Evolutionary conservation across 2,329 filamentous ascomycete species (phyloP).

Genomic region (Fusarium buxicola): DNA sequence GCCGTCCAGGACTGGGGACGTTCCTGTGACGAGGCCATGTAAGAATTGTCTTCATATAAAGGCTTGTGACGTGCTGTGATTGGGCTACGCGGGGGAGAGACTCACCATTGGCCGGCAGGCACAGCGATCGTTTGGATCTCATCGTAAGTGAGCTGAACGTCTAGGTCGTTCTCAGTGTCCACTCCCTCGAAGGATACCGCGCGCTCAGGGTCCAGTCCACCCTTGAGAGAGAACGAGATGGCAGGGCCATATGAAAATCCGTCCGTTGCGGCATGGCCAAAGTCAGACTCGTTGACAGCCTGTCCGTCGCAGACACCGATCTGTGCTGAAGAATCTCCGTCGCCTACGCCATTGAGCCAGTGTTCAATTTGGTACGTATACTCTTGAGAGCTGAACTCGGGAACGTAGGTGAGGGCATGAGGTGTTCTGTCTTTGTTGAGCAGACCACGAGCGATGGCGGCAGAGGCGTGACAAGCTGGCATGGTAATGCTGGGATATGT

Average conservation of each 20-base stretch:
- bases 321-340: conserved; percentile 21
- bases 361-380: conserved; percentile 30
- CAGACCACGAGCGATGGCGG: conserved; percentile 25
- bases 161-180: conserved; percentile 24
- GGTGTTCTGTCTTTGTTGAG: conserved; percentile 26
- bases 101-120: conserved; percentile 29
- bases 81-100: too few relatives aligned
- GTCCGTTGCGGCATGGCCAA: conserved; percentile 30
- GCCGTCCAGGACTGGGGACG: conserved; percentile 32
- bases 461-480: conserved; percentile 35
- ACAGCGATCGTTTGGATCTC: conserved; percentile 33
- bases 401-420: conserved; percentile 33
- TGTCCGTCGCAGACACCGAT: conserved; percentile 29
- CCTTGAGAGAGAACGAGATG: conserved; percentile 18
- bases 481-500: conserved; percentile 27
- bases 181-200: conserved; percentile 12
- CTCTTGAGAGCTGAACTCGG: conserved; percentile 23
- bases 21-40: conserved; percentile 15
- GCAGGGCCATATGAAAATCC: conserved; percentile 33
- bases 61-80: too few relatives aligned
- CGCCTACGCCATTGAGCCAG: conserved; percentile 35
- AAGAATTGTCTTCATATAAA: neutral
- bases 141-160: conserved; percentile 36
- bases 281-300: conserved; percentile 28
- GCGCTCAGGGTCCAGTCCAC: conserved; percentile 16